Evolutionary conservation across 768 basidiomycete species (phyloP), one percentile per base, ranked within the genome.

Genomic region (Lentinula sp.): DNA sequence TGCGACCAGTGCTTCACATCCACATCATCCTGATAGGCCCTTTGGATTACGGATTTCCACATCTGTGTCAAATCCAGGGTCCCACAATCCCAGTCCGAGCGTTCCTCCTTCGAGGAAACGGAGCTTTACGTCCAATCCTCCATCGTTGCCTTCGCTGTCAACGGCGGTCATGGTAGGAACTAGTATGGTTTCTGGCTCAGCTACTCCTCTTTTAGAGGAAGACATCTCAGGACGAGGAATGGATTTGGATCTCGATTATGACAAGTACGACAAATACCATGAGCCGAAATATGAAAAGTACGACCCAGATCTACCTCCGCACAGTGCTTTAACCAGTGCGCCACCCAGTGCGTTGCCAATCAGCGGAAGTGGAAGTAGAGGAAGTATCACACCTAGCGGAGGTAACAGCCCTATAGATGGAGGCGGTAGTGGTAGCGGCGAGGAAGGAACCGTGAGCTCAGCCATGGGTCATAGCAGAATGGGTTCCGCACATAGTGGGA

Each of bases 401-500:
- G 60, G 60, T n/a, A 40, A 49, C 13, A 61, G 60, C 32, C 60
- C 60, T 32, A 50, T 61, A 42, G 60, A 61, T 11, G 60, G 60
- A 54, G 54, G 60, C 8, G 49, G 59, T 50, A 50, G 59, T 11
- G 59, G 59, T 28, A 43, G 40, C 9, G 52, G 60, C 1, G 60
- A 56, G 42, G 60, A 61, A 40, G 60, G 54, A 32, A 46, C 18
- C 1, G 40, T 60, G 32, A 43, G 42, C 32, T 45, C 51, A 28
- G 13, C 23, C 6, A 23, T 43, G 55, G 59, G 59, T 32, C 23
- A 10, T 8, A 46, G 39, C 10, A 50, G 50, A 39, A 60, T 60
- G 21, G 23, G 59, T 13, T 45, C 42, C 42, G 57, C 64, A 61
- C 51, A 60, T 52, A 63, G 59, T 18, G 71, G 70, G 43, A 68